A percentile compares a stretch with the other conserved stretches of the same genome.
Conservation (phyloP, 2,329 filamentous ascomycete genomes). For the Pseudogymnoascus sp. region DNA sequence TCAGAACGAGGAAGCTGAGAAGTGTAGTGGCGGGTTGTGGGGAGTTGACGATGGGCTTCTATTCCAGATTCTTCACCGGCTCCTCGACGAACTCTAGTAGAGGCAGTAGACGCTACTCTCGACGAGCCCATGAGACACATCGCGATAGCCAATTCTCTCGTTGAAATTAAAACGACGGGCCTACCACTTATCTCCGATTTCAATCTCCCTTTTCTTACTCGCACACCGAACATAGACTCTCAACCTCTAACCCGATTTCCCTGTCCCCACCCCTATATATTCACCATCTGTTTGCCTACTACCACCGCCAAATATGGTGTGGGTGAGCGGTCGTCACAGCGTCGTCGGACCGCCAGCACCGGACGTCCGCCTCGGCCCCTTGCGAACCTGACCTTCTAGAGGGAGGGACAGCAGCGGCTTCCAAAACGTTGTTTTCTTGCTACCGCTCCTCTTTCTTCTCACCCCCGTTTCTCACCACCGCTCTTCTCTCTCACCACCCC, state of each 20-base stretch:
- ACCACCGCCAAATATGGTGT: not conserved
- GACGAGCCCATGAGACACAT: no score
- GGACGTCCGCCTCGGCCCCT: not conserved
- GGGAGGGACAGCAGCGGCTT: not conserved
- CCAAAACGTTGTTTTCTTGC: not conserved
- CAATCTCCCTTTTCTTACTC: no score
- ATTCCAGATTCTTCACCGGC: no score
- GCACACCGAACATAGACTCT: not conserved
- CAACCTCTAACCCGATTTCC: not conserved
- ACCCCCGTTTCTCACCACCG: not conserved
- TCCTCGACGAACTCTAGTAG: no score
- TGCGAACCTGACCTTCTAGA: not conserved
- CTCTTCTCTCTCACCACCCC: not conserved
- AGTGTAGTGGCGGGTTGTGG: no score
- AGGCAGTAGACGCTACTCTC: no score
- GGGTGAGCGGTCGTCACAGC: not conserved
- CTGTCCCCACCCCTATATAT: not conserved
- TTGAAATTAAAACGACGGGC: no score
- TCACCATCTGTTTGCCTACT: not conserved
- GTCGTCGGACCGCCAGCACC: not conserved
- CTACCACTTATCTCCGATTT: no score
- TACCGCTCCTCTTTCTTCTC: not conserved
- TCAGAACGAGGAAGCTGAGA: no score
- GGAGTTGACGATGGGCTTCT: no score
- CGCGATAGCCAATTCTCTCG: no score